Conservation (phyloP, 768 basidiomycete species). For the Tylopilus plumbeoviolaceoides region DNA sequence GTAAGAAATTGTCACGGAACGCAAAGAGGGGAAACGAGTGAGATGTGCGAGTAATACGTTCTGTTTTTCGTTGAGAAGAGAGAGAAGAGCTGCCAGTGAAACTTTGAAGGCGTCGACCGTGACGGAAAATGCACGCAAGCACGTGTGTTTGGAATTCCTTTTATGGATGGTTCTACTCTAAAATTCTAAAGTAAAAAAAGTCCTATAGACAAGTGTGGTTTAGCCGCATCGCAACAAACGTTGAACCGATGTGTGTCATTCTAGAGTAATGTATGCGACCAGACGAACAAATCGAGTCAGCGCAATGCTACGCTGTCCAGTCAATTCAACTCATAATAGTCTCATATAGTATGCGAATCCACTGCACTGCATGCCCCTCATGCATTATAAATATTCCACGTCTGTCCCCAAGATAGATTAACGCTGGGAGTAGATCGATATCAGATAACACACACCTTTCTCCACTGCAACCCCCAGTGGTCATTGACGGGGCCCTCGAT, state of each 20-base stretch:
- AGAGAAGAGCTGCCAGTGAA: too few species aligned
- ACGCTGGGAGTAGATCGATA: not conserved
- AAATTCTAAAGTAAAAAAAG: not conserved
- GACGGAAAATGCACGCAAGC: too few species aligned
- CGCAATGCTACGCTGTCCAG: not conserved
- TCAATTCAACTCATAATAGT: not conserved
- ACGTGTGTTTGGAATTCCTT: conserved; percentile 4
- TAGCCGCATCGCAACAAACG: not conserved
- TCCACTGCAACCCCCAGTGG: conserved; percentile 77
- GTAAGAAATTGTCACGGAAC: not conserved
- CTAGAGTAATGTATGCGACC: not conserved
- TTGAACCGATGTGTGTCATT: not conserved
- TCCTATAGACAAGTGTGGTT: too few species aligned
- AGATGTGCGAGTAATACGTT: too few species aligned
- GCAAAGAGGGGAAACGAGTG: not conserved
- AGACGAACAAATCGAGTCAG: not conserved
- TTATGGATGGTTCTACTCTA: conserved; percentile 8
- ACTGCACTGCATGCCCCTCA: conserved; percentile 1
- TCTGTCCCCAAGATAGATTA: conserved; percentile 16
- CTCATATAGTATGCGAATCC: not conserved
- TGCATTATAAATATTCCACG: conserved; percentile 31
- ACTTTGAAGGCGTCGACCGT: too few species aligned
- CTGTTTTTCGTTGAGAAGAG: too few species aligned
- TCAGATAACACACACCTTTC: conserved; percentile 41
- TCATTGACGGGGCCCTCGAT: conserved; percentile 85